Percentiles rank a stretch among this genome's conserved stretches.
phyloP scores from a whole-genome alignment of 441 rosid species.

The Biscutella laevigata region DNA sequence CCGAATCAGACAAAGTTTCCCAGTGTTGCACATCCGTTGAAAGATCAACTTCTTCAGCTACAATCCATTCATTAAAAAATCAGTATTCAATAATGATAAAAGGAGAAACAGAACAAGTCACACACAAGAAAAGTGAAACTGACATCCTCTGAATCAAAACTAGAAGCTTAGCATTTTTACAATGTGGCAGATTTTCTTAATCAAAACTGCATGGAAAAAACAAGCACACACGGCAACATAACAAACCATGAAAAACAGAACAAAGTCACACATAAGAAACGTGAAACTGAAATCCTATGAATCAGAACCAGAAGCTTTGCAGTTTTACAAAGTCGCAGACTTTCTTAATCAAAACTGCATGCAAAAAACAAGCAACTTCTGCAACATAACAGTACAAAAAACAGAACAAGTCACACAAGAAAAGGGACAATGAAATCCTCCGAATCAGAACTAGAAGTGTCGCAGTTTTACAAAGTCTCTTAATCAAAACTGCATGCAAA shows the following conservation, averaged over 20 bases:
- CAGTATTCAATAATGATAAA: neutral
- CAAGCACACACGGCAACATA: no score
- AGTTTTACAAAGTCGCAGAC: neutral
- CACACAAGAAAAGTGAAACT: neutral
- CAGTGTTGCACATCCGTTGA: slow-evolving; percentile 76
- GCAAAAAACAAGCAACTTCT: no score
- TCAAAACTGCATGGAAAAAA: neutral
- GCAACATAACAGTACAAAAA: no score
- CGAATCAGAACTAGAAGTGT: no score
- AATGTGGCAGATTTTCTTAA: neutral
- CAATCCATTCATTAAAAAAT: slow-evolving; percentile 22
- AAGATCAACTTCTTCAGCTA: slow-evolving; percentile 93
- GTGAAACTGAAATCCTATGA: no score
- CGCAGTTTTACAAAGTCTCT: no score
- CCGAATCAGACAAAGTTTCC: slow-evolving; percentile 50
- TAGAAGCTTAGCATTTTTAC: neutral
- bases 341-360: neutral
- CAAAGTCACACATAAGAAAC: no score
- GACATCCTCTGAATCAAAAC: neutral
- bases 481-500: neutral
- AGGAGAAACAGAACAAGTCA: neutral
- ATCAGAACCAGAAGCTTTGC: no score
- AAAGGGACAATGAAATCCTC: no score
- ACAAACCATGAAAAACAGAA: no score
- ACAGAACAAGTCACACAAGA: no score